Base-by-base conservation (phyloP, 768 basidiomycete species). In the Terana coerulea region DNA sequence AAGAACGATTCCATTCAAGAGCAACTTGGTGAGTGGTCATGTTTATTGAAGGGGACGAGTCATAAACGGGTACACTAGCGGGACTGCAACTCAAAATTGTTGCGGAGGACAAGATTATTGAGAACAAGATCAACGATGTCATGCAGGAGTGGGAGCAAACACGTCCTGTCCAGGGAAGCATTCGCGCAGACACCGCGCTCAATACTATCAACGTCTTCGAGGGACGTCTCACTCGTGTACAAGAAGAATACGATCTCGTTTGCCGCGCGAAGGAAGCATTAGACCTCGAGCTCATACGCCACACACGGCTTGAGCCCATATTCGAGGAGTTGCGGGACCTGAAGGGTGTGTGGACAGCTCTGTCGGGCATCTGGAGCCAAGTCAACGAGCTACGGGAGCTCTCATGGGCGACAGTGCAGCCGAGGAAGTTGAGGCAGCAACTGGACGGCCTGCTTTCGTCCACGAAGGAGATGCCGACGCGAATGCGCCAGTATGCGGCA, bases 1-100 rank as follows among this genome's bases (percentile, higher is more conserved):
- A 98, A 98, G 83, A 95, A 94, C 59, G 94, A 94, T 64, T 91
- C 92, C 24, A 99, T 99, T 61, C 93, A 98, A 72, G 95, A 98
- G 70, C 97, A 99, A 66, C 80, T 98, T 37, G 90, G 95, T 95
- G 67, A 52, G 81, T 66, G 25, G n/a, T 35, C 54, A 19, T 44
- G 39, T 47, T 24, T 2, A 31, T 54, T 28, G 31, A 8, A 41
- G 19, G 21, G 40, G 35, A 24, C 29, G 26, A n/a, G n/a, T 10
- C 14, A 26, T 49, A 10, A 17, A 45, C 37, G 40, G 34, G 34
- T 24, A 24, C 11, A 35, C 24, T 54, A 95, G 95, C 92, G 56
- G 97, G 95, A 0, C 76, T 99, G n/a, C 97, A 98, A 69, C 76
- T 98, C 56, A 99, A 98, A 79, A 95, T 99, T 67, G 91, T 95